Percentiles rank a stretch among this genome's conserved stretches.
phyloP scores from a whole-genome alignment of 306 rosid genomes.

The Pyrus betulifolia region DNA sequence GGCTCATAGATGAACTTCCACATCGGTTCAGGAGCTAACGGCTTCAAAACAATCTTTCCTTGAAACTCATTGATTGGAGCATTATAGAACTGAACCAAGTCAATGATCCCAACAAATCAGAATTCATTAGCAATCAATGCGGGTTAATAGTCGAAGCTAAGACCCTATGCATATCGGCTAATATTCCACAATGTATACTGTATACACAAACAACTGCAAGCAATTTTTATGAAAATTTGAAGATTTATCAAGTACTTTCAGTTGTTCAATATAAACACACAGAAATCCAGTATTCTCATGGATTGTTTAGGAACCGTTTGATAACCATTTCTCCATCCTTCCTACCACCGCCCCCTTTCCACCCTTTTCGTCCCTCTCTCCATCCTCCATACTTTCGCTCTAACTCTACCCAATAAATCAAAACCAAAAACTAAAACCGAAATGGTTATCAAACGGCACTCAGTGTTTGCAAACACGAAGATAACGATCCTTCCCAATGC shows the following conservation, averaged over 20 bases:
- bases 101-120: slow-evolving; percentile 7
- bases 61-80: slow-evolving; percentile 71
- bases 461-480: not conserved
- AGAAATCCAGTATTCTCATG: not conserved
- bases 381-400: not conserved
- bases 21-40: slow-evolving; percentile 64
- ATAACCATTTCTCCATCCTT: not conserved
- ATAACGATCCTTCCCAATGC: not conserved
- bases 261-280: not conserved
- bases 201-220: not conserved
- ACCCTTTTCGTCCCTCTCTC: not conserved
- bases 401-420: not conserved
- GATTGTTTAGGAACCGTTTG: not conserved
- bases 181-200: not conserved
- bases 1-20: slow-evolving; percentile 89
- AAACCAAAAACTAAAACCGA: not conserved
- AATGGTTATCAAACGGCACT: not conserved
- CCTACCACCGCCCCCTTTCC: not conserved
- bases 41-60: slow-evolving; percentile 84
- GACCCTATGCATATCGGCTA: not conserved
- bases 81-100: slow-evolving; percentile 66
- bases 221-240: not conserved
- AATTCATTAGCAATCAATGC: not conserved
- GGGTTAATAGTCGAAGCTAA: not conserved
- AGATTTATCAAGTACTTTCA: not conserved